Conservation (phyloP, 2,329 filamentous ascomycete genomes). For the Curvularia verruculosa region DNA sequence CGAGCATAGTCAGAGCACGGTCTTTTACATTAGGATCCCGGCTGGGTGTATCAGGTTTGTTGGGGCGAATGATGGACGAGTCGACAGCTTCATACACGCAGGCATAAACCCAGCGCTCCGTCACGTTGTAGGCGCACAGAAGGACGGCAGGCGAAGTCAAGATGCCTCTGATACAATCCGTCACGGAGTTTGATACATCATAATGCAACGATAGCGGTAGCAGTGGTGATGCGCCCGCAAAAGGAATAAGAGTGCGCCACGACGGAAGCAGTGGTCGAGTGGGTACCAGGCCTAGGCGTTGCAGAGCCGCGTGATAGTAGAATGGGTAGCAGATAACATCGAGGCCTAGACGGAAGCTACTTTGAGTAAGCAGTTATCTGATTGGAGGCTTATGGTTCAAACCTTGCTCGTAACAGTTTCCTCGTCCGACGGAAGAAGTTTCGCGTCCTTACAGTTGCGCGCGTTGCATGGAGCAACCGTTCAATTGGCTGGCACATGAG, state of each 20-base stretch:
- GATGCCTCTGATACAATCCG: slow-evolving; percentile 21
- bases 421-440: slow-evolving; percentile 31
- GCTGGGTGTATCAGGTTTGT: slow-evolving; percentile 37
- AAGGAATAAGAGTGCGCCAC: slow-evolving; percentile 37
- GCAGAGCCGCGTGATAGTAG: slow-evolving; percentile 39
- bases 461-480: slow-evolving; percentile 31
- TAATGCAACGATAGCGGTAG: slow-evolving; percentile 28
- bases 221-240: slow-evolving; percentile 38
- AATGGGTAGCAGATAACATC: slow-evolving; percentile 43
- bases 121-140: slow-evolving; percentile 32
- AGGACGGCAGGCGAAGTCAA: slow-evolving; percentile 39
- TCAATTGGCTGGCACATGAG: slow-evolving; percentile 36
- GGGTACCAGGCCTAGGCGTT: slow-evolving; percentile 40
- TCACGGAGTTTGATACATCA: slow-evolving; percentile 21
- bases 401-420: slow-evolving; percentile 30
- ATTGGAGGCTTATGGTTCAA: slow-evolving; percentile 4
- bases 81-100: slow-evolving; percentile 41
- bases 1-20: slow-evolving; percentile 30
- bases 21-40: slow-evolving; percentile 31
- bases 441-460: slow-evolving; percentile 28
- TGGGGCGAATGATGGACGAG: slow-evolving; percentile 34
- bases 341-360: slow-evolving; percentile 37
- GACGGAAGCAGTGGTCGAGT: slow-evolving; percentile 36
- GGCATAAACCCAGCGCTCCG: slow-evolving; percentile 37
- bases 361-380: slow-evolving; percentile 10